phyloP scores from a whole-genome alignment of 1,139 yeast genomes.

The Scheffersomyces segobiensis region DNA sequence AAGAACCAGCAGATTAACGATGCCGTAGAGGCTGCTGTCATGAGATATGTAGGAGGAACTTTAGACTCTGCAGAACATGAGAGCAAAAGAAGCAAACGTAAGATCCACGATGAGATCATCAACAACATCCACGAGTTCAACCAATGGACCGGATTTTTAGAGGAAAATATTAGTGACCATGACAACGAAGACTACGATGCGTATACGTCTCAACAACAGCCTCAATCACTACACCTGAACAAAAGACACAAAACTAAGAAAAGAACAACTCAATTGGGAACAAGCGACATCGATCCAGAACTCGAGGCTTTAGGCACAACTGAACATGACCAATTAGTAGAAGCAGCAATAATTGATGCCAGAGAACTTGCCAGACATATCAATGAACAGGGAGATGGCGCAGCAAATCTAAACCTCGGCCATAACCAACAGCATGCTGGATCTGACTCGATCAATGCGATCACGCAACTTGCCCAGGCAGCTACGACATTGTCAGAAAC shows the following conservation, averaged over 20 bases:
- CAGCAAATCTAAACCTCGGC: background rate
- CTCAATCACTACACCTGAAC: background rate
- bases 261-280: constrained; percentile 4
- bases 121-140: constrained; percentile 31
- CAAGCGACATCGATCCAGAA: constrained; percentile 61
- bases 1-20: constrained; percentile 47
- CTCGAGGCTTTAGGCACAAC: constrained; percentile 40
- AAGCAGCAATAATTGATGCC: constrained; percentile 69
- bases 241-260: constrained; percentile 7
- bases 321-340: constrained; percentile 62
- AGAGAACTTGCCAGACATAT: constrained; percentile 57
- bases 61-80: constrained; percentile 28
- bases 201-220: constrained; percentile 1
- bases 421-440: constrained; percentile 1
- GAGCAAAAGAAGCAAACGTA: constrained; percentile 6
- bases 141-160: constrained; percentile 56
- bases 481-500: constrained; percentile 23
- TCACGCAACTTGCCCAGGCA: constrained; percentile 34
- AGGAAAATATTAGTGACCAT: constrained; percentile 30
- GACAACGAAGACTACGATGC: constrained; percentile 8
- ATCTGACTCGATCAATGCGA: constrained; percentile 22
- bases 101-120: constrained; percentile 16
- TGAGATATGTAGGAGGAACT: constrained; percentile 67
- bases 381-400: background rate
- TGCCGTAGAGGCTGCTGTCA: constrained; percentile 73